These are phyloP conservation scores for Pseudoscleropodium purum DNA, from an alignment of 225 moss, liverwort and hornwort species.

Conservation along the genomic window DNA sequence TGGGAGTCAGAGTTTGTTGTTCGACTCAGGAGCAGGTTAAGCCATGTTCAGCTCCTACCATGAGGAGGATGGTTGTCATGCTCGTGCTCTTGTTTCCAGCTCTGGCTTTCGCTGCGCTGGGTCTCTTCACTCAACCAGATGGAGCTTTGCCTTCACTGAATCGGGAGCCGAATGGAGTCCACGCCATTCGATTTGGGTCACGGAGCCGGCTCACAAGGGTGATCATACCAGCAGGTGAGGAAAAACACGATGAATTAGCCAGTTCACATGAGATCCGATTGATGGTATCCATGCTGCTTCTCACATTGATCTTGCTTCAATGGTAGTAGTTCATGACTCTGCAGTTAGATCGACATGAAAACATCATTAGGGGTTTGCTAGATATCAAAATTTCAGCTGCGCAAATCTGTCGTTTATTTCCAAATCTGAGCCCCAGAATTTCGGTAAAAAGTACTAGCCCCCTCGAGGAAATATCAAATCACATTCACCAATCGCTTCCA, in stretches of 20 bases:
- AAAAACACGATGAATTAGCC: neutral
- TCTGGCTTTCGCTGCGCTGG: neutral
- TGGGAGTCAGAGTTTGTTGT: neutral
- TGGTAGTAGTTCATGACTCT: neutral
- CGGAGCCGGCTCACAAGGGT: neutral
- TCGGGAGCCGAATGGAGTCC: neutral
- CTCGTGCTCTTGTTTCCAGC: slow-evolving; percentile 9
- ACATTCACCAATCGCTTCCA: neutral
- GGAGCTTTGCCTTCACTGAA: neutral
- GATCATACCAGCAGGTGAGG: slow-evolving; percentile 1
- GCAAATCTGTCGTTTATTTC: neutral
- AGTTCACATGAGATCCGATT: neutral
- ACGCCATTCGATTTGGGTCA: neutral
- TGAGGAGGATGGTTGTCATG: neutral
- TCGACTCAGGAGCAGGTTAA: neutral
- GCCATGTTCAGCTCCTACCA: neutral
- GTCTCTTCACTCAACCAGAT: neutral
- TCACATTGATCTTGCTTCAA: neutral
- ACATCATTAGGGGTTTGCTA: too few species aligned
- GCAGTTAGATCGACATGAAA: neutral
- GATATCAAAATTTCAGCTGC: neutral
- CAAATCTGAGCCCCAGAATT: neutral
- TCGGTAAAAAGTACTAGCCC: neutral
- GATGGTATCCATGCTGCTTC: neutral
- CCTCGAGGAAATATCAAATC: neutral